Base-by-base conservation (phyloP, 208 protist species). In the Acanthamoeba triangularis region DNA sequence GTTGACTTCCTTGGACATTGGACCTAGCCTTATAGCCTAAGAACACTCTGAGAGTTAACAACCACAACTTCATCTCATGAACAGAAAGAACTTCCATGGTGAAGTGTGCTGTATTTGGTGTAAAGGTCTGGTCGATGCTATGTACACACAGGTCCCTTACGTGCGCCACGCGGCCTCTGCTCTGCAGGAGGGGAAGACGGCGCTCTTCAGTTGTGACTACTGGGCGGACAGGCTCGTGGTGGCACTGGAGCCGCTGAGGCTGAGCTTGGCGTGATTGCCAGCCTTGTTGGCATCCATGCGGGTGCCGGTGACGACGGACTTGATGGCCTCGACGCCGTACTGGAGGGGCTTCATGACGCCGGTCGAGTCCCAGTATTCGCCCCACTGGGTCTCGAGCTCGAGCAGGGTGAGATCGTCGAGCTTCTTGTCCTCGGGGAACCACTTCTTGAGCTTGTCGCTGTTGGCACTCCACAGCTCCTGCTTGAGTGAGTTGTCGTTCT, bases 401-500 rank as follows among this genome's bases (percentile, higher is more conserved):
- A 91, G 56, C 56, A 91, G 59, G 25, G 85, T 52, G n/a, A 91
- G 41, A 0, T 91, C 85, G 3, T 85, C 76, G 6, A 85, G 33
- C 44, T 33, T 85, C 85, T 91, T 91, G 54, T 91, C 85, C 35
- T 91, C 85, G 56, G 85, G 85, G 85, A 72, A 91, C 56, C 59
- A 91, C 35, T 63, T 63, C n/a, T 28, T 63, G 30, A 91, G 35
- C 23, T 91, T 85, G 13, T 85, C 76, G 35, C 76, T 14, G 23
- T n/a, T 10, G 20, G 59, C 47, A 30, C 20, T 72, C 85, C 85
- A 91, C 54, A 91, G 85, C 85, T 91, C 85, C 85, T 37, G 8
- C 85, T 91, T 91, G 30, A 72, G 35, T 8, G 47, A 0, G 6
- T 37, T 25, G 85, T 72, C 59, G 33, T 63, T 52, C 25, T 44